Conservation (phyloP, 257 asterid species). For the Lithospermum erythrorhizon region DNA sequence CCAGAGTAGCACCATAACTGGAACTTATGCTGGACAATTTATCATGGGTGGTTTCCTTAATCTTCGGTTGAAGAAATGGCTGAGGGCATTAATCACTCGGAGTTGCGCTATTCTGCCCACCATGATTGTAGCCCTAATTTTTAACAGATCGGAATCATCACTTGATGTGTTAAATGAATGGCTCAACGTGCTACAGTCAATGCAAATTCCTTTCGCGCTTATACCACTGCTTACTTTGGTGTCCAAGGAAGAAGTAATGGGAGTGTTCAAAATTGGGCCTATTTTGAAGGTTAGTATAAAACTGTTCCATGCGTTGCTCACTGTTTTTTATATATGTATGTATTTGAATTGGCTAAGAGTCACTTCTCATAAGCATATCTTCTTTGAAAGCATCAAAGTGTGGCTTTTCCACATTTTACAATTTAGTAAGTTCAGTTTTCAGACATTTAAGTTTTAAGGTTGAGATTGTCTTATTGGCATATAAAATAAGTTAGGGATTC, state of each 20-base stretch:
- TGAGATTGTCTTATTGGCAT: no score
- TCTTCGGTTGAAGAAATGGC: conserved; percentile 77
- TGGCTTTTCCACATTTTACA: no score
- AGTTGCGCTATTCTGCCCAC: conserved; percentile 97
- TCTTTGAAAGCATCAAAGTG: neutral
- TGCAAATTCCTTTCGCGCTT: conserved; percentile 95
- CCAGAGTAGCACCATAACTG: conserved; percentile 92
- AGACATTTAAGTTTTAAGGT: no score
- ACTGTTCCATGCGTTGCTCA: neutral
- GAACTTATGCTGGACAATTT: conserved; percentile 97
- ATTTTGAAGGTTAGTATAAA: conserved; percentile 42
- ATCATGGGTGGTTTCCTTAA: conserved; percentile 98
- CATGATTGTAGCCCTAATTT: conserved; percentile 72
- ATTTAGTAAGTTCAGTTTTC: no score
- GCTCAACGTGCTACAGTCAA: conserved; percentile 93
- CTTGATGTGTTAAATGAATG: conserved; percentile 85
- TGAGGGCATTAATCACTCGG: conserved; percentile 81
- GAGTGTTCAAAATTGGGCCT: conserved; percentile 69
- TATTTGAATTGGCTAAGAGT: neutral
- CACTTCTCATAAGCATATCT: neutral
- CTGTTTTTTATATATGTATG: neutral
- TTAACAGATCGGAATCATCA: conserved; percentile 80
- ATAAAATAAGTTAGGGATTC: no score
- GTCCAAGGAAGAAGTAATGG: conserved; percentile 87
- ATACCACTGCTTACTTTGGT: conserved; percentile 94